These are phyloP conservation scores for Megacollybia marginata DNA, from an alignment of 768 basidiomycete species.

Conservation along the genomic window DNA sequence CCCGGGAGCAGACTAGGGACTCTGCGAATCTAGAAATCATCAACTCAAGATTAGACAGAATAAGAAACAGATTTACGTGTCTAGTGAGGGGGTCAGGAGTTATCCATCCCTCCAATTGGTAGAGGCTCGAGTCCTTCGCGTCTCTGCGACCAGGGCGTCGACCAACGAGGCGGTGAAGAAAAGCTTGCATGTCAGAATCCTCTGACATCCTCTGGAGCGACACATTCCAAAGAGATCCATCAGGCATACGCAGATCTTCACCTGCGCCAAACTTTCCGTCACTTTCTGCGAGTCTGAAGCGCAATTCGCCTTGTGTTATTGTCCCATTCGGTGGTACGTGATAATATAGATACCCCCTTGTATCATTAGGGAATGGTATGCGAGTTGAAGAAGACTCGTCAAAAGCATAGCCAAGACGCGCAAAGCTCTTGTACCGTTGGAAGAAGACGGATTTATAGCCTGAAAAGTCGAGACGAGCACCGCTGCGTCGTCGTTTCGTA, in stretches of 20 bases:
- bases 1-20: neutral
- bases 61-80: neutral
- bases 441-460: neutral
- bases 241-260: neutral
- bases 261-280: neutral
- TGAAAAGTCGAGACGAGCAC: neutral
- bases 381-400: too few species aligned
- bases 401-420: neutral
- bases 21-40: neutral
- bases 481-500: too few species aligned
- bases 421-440: neutral
- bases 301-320: neutral
- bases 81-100: too few species aligned
- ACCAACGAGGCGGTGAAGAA: too few species aligned
- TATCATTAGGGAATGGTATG: neutral
- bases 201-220: neutral
- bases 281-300: neutral
- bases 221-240: neutral
- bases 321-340: neutral
- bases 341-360: neutral
- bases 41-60: neutral
- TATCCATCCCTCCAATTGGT: too few species aligned
- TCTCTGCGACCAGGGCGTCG: too few species aligned
- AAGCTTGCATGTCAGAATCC: neutral
- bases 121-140: too few species aligned